phyloP scores from a whole-genome alignment of 495 filamentous ascomycete species.

The Geoglossum glabrum region DNA sequence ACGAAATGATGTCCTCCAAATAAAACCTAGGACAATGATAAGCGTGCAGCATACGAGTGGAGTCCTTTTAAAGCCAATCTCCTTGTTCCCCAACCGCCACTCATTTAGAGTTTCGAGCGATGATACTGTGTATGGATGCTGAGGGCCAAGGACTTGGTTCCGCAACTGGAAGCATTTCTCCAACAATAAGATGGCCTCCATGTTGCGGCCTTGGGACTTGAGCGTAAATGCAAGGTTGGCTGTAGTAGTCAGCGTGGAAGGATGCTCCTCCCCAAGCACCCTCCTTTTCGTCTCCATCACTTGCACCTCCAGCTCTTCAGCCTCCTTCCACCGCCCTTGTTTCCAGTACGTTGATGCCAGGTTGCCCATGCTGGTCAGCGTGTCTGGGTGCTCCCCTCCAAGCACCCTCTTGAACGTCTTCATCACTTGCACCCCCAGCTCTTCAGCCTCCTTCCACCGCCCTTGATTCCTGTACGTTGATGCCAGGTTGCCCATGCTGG shows the following conservation, averaged over 20 bases:
- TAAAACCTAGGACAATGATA: background rate
- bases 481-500: too few relatives aligned
- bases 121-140: conserved; percentile 3
- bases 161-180: conserved; percentile 5
- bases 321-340: too few relatives aligned
- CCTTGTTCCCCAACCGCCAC: background rate
- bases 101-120: conserved; percentile 2
- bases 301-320: too few relatives aligned
- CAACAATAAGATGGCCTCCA: background rate
- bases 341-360: too few relatives aligned
- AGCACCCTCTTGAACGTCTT: background rate
- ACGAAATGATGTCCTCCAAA: background rate
- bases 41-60: background rate
- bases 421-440: too few relatives aligned
- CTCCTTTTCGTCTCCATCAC: too few relatives aligned
- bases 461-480: too few relatives aligned
- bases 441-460: too few relatives aligned
- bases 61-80: background rate
- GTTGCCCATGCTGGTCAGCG: too few relatives aligned
- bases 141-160: conserved; percentile 3
- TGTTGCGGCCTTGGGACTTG: background rate
- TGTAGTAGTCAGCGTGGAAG: background rate
- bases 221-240: background rate
- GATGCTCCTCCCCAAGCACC: too few relatives aligned
- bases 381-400: too few relatives aligned